phyloP scores from a whole-genome alignment of 345 rosid genomes.

The Arabis hirsuta region DNA sequence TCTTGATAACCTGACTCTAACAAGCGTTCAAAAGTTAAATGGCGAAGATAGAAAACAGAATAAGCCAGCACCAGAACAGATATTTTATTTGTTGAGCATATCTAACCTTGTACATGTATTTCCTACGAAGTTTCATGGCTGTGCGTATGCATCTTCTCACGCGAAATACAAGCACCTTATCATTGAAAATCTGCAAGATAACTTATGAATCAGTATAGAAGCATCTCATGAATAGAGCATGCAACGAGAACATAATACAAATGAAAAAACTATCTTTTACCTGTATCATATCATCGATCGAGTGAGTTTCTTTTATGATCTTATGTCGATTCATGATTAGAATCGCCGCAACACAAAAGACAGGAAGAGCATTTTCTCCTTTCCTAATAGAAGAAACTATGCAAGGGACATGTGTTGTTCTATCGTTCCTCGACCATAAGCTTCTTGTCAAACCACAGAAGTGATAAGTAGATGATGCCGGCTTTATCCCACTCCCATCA shows the following conservation, averaged over 20 bases:
- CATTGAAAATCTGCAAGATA: constrained; percentile 80
- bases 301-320: constrained; percentile 76
- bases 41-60: constrained; percentile 34
- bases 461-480: constrained; percentile 52
- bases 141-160: constrained; percentile 68
- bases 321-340: constrained; percentile 86
- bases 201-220: constrained; percentile 32
- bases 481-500: constrained; percentile 55
- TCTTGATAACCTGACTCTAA: constrained; percentile 61
- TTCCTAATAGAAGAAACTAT: constrained; percentile 59
- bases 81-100: constrained; percentile 18
- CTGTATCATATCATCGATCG: constrained; percentile 94
- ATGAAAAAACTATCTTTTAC: constrained; percentile 44
- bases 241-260: neutral
- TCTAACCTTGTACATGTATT: constrained; percentile 78
- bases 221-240: constrained; percentile 18
- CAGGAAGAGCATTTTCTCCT: constrained; percentile 75
- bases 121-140: constrained; percentile 86
- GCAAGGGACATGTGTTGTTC: constrained; percentile 52
- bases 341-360: constrained; percentile 91
- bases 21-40: constrained; percentile 37
- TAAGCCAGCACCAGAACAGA: neutral
- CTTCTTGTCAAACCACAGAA: constrained; percentile 80
- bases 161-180: constrained; percentile 69
- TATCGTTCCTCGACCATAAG: constrained; percentile 69